A percentile compares a stretch with the other conserved stretches of the same genome.
These are phyloP conservation scores for Agaricus blazei DNA, from an alignment of 768 basidiomycete species.

Conservation along the genomic window DNA sequence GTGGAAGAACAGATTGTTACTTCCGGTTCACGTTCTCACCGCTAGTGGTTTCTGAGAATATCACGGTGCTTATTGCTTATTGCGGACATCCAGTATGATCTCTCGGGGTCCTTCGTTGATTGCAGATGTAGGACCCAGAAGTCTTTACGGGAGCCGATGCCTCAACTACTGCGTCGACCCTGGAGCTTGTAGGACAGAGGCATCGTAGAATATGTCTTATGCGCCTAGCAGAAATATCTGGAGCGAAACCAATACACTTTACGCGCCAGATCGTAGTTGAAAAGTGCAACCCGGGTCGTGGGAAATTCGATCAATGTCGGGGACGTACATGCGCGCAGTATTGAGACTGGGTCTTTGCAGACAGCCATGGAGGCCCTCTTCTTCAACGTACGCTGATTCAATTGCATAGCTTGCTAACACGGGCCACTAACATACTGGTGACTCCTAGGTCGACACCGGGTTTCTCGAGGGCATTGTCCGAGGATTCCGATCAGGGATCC, in stretches of 20 bases:
- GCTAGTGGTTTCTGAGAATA: not conserved
- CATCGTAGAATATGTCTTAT: no score
- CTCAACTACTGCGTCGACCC: no score
- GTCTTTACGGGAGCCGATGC: no score
- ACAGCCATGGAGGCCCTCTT: constrained; percentile 76
- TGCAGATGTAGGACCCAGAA: no score
- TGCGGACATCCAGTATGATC: no score
- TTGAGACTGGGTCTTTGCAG: not conserved
- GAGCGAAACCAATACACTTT: no score
- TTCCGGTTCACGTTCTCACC: not conserved
- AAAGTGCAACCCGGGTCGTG: not conserved
- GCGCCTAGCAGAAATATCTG: no score
- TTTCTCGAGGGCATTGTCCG: constrained; percentile 81
- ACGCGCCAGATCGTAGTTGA: no score
- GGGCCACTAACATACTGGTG: constrained; percentile 20
- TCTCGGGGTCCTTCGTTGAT: no score
- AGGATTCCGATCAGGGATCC: constrained; percentile 91
- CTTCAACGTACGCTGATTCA: constrained; percentile 62
- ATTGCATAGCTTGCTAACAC: constrained; percentile 2
- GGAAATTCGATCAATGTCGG: not conserved
- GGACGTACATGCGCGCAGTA: not conserved
- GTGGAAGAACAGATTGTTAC: not conserved
- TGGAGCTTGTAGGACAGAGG: no score
- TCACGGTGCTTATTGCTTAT: no score
- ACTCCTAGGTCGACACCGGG: constrained; percentile 57